phyloP scores from a whole-genome alignment of 2,329 filamentous ascomycete species.

The Metarhizium robertsii region DNA sequence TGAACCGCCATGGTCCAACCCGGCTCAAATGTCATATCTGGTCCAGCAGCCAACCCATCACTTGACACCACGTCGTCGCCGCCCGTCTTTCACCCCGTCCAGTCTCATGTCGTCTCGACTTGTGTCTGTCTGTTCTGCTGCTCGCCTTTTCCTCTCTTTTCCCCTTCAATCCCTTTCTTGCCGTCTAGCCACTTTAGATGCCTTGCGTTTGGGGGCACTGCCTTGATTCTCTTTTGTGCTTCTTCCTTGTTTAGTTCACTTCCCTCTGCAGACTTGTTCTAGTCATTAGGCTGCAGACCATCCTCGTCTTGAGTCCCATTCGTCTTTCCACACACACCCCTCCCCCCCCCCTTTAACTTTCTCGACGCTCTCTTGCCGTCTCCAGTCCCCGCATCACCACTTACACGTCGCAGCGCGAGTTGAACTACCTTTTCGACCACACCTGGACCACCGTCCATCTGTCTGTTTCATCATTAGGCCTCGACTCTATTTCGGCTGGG shows the following conservation, averaged over 20 bases:
- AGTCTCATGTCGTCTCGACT: too few species aligned
- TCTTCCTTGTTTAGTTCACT: slow-evolving; percentile 3
- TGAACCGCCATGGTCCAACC: too few species aligned
- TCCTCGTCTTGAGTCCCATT: background rate
- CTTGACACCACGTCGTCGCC: too few species aligned
- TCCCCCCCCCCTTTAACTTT: background rate
- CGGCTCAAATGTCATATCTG: too few species aligned
- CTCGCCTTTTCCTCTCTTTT: background rate
- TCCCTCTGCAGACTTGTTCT: background rate
- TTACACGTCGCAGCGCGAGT: slow-evolving; percentile 8
- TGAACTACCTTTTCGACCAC: slow-evolving; percentile 2
- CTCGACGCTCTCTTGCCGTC: slow-evolving; percentile 1
- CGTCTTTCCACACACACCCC: background rate
- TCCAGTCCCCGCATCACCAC: slow-evolving; percentile 6
- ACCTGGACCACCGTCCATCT: background rate
- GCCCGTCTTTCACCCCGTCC: too few species aligned
- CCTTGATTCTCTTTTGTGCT: slow-evolving; percentile 2
- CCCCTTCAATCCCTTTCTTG: background rate
- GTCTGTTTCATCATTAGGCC: background rate
- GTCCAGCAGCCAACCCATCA: too few species aligned
- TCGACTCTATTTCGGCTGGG: background rate
- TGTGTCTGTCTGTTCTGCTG: too few species aligned
- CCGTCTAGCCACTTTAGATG: background rate
- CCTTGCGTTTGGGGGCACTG: background rate
- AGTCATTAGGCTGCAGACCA: background rate